Evolutionary conservation across 1,284 basidiomycete species (phyloP), one percentile per base, ranked within the genome.

Genomic region (Xerocomus minutiporus): DNA sequence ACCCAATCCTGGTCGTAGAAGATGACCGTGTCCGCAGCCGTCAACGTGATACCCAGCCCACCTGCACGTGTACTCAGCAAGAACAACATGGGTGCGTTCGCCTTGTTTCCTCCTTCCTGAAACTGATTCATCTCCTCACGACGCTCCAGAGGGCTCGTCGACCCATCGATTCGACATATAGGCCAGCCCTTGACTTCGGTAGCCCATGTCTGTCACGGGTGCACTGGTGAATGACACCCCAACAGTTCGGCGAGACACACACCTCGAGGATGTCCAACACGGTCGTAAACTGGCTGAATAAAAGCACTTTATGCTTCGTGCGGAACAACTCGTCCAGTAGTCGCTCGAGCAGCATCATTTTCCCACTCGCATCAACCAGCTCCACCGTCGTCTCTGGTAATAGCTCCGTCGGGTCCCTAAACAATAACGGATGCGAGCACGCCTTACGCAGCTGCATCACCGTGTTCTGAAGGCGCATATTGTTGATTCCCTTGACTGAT

Each of bases 1-100:
- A 91, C 89, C 93, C 94, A 96, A 67, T 97, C 94, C 63, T 93
- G 90, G 64, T 97, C 94, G 64, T 94, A 97, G 71, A 95, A 93
- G 53, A 95, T 91, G 52, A 95, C 92, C 0, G 92, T 94, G 66
- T 99, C 96, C 0, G 96, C 96, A 1, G 91, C 91, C 3, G 90
- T 88, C 46, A 99, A 79, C 64, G 96, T 97, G 66, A 98, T 88
- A 11, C 92, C 92, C 25, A 97, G 70, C 0, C 96, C 96, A 15
- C 95, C 96, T 0, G 95, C 91, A 13, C 94, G 81, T 0, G 96
- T 99, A 60, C 90, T 93, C 26, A 99, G 78, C 31, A 98, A 72
- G 77, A 98, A 99, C 15, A 99, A 73, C 31, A 79, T 76, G 3
- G 90, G 89, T 0, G 86, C 87, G 53, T 84, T 76, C 0, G 79